phyloP scores from a whole-genome alignment of 1,284 basidiomycete species.

The Boletellus deceptivus region DNA sequence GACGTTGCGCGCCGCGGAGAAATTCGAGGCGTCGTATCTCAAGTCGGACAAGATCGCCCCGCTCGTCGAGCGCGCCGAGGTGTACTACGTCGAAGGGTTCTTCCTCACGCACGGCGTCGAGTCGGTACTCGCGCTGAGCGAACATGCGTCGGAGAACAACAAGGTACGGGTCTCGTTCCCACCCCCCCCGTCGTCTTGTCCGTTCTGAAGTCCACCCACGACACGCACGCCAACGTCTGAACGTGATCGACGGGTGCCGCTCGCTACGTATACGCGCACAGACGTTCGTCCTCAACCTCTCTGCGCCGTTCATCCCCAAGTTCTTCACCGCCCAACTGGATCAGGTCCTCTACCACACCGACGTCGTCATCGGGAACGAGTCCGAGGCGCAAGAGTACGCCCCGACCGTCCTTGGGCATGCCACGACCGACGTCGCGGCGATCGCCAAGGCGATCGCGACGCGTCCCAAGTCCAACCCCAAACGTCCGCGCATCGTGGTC shows the following conservation, averaged over 20 bases:
- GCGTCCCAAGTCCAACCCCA: conserved; percentile 67
- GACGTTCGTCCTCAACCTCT: conserved; percentile 92
- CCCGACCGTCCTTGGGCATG: conserved; percentile 54
- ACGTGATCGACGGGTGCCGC: no score
- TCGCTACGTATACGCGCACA: conserved; percentile 26
- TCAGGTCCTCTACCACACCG: conserved; percentile 77
- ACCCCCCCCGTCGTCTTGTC: no score
- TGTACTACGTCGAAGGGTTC: conserved; percentile 96
- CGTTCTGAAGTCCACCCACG: no score
- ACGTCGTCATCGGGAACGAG: conserved; percentile 94
- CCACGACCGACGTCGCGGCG: conserved; percentile 61
- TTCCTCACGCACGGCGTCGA: conserved; percentile 94
- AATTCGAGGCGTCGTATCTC: conserved; percentile 82
- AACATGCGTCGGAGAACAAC: conserved; percentile 73
- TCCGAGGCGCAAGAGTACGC: conserved; percentile 91
- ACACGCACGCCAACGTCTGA: no score
- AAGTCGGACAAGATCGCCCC: conserved; percentile 75
- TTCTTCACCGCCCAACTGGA: conserved; percentile 88
- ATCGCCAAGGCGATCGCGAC: conserved; percentile 75
- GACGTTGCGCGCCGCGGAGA: conserved; percentile 87
- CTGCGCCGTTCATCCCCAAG: conserved; percentile 95
- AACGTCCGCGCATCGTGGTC: conserved; percentile 80
- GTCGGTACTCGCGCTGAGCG: conserved; percentile 73
- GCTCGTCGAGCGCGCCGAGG: conserved; percentile 78
- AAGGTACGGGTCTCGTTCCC: conserved; percentile 65